Base-by-base conservation (phyloP, 1,139 yeast genomes). In the Debaryomycetaceae sp. region DNA sequence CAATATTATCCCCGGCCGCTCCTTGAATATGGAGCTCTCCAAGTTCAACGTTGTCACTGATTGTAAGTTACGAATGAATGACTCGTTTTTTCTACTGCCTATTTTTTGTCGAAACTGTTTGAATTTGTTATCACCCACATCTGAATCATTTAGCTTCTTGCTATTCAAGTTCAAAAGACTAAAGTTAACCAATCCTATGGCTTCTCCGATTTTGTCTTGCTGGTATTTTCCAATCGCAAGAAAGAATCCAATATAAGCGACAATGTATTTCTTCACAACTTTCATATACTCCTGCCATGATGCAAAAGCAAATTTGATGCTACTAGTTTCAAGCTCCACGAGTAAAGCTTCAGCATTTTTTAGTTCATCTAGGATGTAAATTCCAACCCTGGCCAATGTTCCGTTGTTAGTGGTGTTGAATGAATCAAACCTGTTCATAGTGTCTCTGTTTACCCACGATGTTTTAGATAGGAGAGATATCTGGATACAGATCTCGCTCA, bases 171-270 rank as follows among this genome's bases (percentile, higher is more conserved):
- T 55, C n/a, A 72, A 47, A 13, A 72, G 53, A 19, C 74, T 54
- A 38, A 58, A 70, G 40, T 70, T 68, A 5, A 70, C 51, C 15
- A 72, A 51, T 0, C 78, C 78, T 17, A 73, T 58, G 1, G 78
- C 74, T 32, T 61, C 63, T 1, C 78, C 78, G 8, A 71, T 37
- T 40, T 65, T 61, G 36, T 61, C 55, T 36, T 70, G 67, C 43
- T 68, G 73, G 46, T 73, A 71, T 38, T 61, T 55, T 42, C 72
- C 78, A 31, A 71, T 64, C 0, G 76, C 56, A 16, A 71, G 56
- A 43, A 71, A 73, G 32, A 69, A 49, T 0, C 73, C 77, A 28
- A 75, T 70, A 42, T 71, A 70, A 0, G 75, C 75, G 16, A 56
- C 50, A 4, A 67, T 58, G 49, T 72, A 73, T 37, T 62, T 66